A percentile compares a stretch with the other conserved stretches of the same genome.
Conservation (phyloP, 2,329 filamentous ascomycete genomes). For the Mycosphaerella arachidis region DNA sequence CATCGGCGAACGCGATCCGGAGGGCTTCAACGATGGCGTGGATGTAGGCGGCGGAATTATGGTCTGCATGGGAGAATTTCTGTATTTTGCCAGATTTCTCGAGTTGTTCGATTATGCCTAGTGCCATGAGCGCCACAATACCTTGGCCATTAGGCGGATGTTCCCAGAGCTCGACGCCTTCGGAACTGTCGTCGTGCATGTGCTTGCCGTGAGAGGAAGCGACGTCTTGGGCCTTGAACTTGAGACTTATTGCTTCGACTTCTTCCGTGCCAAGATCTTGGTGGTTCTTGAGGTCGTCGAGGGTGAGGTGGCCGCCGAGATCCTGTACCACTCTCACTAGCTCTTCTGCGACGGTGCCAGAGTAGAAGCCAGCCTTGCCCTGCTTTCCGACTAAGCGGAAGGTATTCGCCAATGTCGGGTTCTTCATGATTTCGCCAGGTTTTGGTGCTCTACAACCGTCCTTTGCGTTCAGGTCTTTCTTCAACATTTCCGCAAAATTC, state of each 20-base stretch:
- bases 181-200: constrained; percentile 43
- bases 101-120: constrained; percentile 85
- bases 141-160: constrained; percentile 96
- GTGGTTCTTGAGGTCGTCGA: constrained; percentile 78
- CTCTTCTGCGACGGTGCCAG: constrained; percentile 74
- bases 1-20: constrained; percentile 85
- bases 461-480: constrained; percentile 60
- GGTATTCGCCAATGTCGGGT: constrained; percentile 73
- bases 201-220: constrained; percentile 43
- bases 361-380: constrained; percentile 88
- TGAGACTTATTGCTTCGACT: constrained; percentile 79
- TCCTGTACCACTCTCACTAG: constrained; percentile 73
- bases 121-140: constrained; percentile 87
- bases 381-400: constrained; percentile 73
- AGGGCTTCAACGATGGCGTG: constrained; percentile 86
- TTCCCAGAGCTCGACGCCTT: constrained; percentile 82
- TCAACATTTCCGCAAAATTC: constrained; percentile 83
- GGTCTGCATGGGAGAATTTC: constrained; percentile 63
- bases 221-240: constrained; percentile 52
- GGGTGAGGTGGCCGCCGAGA: constrained; percentile 70
- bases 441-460: constrained; percentile 70
- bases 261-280: constrained; percentile 67
- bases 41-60: constrained; percentile 71
- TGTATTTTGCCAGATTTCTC: constrained; percentile 72
- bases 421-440: constrained; percentile 84